Percentiles rank a stretch among this genome's conserved stretches.
phyloP scores from a whole-genome alignment of 1,284 basidiomycete genomes.

The Tilletia horrida region DNA sequence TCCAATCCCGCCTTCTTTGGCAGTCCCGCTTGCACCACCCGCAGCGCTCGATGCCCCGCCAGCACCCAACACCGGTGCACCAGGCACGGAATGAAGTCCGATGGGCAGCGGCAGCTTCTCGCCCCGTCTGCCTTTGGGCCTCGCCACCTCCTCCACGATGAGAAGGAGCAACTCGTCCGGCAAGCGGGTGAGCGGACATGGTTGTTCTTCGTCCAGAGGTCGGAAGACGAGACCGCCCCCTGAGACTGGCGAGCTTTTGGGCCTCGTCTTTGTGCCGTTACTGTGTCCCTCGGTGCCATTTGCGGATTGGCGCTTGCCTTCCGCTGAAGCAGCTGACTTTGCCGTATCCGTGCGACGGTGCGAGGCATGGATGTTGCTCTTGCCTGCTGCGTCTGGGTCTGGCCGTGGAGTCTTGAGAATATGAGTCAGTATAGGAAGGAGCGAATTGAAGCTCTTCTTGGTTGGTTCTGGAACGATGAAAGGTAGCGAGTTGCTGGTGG shows the following conservation, averaged over 20 bases:
- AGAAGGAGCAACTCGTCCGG: conserved; percentile 47
- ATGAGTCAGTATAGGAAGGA: conserved; percentile 12
- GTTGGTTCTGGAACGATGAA: neutral
- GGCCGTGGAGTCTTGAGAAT: neutral
- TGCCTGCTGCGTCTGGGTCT: neutral
- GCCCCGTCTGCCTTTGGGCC: conserved; percentile 36
- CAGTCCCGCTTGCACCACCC: too few relatives aligned
- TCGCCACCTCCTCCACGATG: conserved; percentile 36
- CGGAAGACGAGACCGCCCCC: conserved; percentile 23
- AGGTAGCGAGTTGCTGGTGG: neutral
- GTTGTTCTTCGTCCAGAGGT: conserved; percentile 38
- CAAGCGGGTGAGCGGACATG: conserved; percentile 29
- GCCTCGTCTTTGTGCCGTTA: too few relatives aligned
- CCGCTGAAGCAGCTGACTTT: too few relatives aligned
- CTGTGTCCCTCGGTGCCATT: too few relatives aligned
- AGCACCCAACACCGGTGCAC: conserved; percentile 20
- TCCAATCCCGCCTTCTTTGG: conserved; percentile 2
- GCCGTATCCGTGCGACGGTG: too few relatives aligned
- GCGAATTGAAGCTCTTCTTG: conserved; percentile 24
- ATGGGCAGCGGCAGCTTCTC: conserved; percentile 24
- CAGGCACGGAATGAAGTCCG: conserved; percentile 11
- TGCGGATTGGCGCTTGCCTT: too few relatives aligned
- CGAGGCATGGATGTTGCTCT: too few relatives aligned
- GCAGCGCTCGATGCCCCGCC: neutral
- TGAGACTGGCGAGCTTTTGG: too few relatives aligned